Base-by-base conservation (phyloP, 305 asterid genomes). In the Fraxinus velutina region DNA sequence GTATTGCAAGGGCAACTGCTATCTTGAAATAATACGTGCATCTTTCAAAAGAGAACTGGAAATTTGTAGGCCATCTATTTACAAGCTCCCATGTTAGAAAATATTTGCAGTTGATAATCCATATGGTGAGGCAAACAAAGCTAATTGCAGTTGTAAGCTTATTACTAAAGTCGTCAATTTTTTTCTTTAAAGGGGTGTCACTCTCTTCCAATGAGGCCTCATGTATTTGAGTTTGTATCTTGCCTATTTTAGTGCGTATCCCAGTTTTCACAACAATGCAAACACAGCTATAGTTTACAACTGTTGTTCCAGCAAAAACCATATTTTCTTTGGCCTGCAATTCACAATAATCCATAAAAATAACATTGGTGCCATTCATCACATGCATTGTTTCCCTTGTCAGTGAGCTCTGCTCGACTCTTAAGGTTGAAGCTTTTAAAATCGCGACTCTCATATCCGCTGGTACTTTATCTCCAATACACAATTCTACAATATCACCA, bases 271-370 rank as follows among this genome's bases (percentile, higher is more conserved):
- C 86, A 32, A 93, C 96, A 55, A 93, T 79, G 80, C 96, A 92
- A 10, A 83, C 75, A 84, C 98, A 93, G 80, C 91, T 92, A 19
- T 95, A 97, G 12, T 93, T 94, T 27, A 87, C 97, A 81, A 92
- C 93, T 0, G 98, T 93, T 0, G 98, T 93, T 55, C 98, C 98
- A 5, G 98, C 94, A 87, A 94, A 94, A 55, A 92, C 96, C 97
- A 94, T 93, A 83, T 91, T 91, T 82, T 93, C 96, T 79, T 94
- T 93, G n/a, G 88, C 87, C 86, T 93, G 98, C 85, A 94, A 80
- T 44, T 94, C 98, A 64, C 95, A 90, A 77, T 93, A 97, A 83
- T 89, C 93, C 79, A 77, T 15, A 52, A 86, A 81, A n/a, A 93
- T 24, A 0, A 90, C 84, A 21, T 83, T 78, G 0, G 89, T 89